A percentile compares a stretch with the other conserved stretches of the same genome.
phyloP scores from a whole-genome alignment of 805 yeast genomes.

The Candida railenensis region DNA sequence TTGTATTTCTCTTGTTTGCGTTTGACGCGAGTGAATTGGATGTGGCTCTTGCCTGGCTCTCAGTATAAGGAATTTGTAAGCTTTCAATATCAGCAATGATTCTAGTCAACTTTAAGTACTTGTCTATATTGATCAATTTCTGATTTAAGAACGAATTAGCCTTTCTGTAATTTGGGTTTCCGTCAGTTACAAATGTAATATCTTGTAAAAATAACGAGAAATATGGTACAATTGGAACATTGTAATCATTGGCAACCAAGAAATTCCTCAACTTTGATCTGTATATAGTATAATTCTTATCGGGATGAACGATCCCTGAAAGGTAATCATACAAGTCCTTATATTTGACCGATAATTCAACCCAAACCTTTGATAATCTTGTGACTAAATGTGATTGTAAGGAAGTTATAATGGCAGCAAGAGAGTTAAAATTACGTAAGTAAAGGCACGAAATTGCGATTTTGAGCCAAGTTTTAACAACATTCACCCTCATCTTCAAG shows the following conservation, averaged over 20 bases:
- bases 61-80: constrained; percentile 60
- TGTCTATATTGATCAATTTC: constrained; percentile 70
- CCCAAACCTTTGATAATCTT: constrained; percentile 62
- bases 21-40: background rate
- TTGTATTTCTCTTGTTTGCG: constrained; percentile 20
- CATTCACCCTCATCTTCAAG: constrained; percentile 49
- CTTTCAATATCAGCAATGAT: constrained; percentile 66
- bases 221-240: constrained; percentile 73
- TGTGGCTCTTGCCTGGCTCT: constrained; percentile 10
- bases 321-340: constrained; percentile 61
- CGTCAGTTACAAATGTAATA: constrained; percentile 77
- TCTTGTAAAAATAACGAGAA: constrained; percentile 74
- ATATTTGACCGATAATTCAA: constrained; percentile 56
- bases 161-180: constrained; percentile 68
- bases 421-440: constrained; percentile 71
- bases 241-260: constrained; percentile 46
- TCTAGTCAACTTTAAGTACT: constrained; percentile 64
- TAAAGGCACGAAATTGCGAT: constrained; percentile 71
- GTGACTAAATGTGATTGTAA: constrained; percentile 72
- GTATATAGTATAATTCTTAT: constrained; percentile 69
- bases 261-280: constrained; percentile 60
- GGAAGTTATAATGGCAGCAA: constrained; percentile 77
- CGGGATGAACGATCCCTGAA: constrained; percentile 69
- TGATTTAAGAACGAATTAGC: constrained; percentile 57
- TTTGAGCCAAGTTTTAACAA: constrained; percentile 70